Base-by-base conservation (phyloP, 2,329 filamentous ascomycete genomes). In the Aspergillus jensenii region DNA sequence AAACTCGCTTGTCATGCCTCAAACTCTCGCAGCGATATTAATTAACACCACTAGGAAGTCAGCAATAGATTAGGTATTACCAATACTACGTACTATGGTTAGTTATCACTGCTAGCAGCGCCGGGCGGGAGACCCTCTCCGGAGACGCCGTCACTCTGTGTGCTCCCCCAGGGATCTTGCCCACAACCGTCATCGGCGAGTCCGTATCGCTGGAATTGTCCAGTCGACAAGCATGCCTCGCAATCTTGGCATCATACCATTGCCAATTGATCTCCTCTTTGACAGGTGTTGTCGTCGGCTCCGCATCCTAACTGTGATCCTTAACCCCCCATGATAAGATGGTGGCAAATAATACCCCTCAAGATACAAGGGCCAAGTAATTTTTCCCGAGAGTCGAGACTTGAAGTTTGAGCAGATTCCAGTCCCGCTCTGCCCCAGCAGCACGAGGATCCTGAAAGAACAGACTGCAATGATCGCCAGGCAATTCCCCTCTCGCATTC, bases 171-270 rank as follows among this genome's bases (percentile, higher is more conserved):
- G 47, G 47, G 47, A 50, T 59, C 59, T 59, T 61, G 59, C 62
- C 62, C 60, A 59, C 63, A 64, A 39, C 54, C 62, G 58, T 63
- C 63, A 62, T 67, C 65, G 65, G 63, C 59, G 60, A 63, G 60
- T 65, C 65, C 65, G 65, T 65, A 52, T 57, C 27, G 46, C 40
- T 62, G 55, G 58, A 40, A 59, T 46, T 51, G 52, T 52, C 14
- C 31, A 35, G 17, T 49, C 50, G 51, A 47, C 59, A 51, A 59
- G 57, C 56, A 55, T 55, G 55, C 56, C 49, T 52, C 52, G 19
- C 46, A 49, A 58, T 60, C 60, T 61, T 59, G 60, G 60, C 60
- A 58, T 56, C 47, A 47, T 59, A 49, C 56, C 52, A 59, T 58
- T 55, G 40, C 41, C 40, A 60, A 57, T 52, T 55, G 43, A 45